phyloP scores from a whole-genome alignment of 1,139 yeast genomes.

The Suhomyces wounanorum region DNA sequence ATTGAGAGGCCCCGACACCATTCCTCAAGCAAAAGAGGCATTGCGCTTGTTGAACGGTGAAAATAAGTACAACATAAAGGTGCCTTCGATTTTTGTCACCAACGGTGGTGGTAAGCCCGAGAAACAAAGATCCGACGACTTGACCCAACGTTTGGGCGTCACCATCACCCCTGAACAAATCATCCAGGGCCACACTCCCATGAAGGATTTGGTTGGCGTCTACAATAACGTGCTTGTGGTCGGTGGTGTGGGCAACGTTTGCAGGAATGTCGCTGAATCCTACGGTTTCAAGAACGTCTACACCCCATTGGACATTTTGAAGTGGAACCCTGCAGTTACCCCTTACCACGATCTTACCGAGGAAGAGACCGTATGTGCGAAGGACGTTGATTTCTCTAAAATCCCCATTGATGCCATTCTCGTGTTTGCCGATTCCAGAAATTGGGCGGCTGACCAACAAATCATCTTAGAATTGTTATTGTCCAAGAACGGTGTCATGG shows the following conservation, averaged over 20 bases:
- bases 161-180: conserved; percentile 73
- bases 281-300: conserved; percentile 77
- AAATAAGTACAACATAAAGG: conserved; percentile 74
- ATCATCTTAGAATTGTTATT: conserved; percentile 75
- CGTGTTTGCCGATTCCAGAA: conserved; percentile 81
- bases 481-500: conserved; percentile 79
- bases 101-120: conserved; percentile 91
- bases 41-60: conserved; percentile 70
- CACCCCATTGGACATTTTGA: conserved; percentile 77
- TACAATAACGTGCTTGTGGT: conserved; percentile 76
- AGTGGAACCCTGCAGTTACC: conserved; percentile 83
- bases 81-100: conserved; percentile 85
- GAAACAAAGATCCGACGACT: conserved; percentile 65
- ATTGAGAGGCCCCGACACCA: conserved; percentile 76
- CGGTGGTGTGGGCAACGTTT: conserved; percentile 84
- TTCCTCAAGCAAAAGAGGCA: conserved; percentile 76
- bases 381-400: conserved; percentile 66
- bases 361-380: conserved; percentile 60
- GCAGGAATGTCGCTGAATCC: conserved; percentile 73
- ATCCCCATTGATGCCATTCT: conserved; percentile 66
- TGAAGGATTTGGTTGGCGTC: conserved; percentile 70
- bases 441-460: conserved; percentile 91
- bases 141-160: conserved; percentile 59
- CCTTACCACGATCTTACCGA: conserved; percentile 77
- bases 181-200: conserved; percentile 88